A percentile compares a stretch with the other conserved stretches of the same genome.
phyloP scores from a whole-genome alignment of 2,329 filamentous ascomycete genomes.

The Penicillium italicum region DNA sequence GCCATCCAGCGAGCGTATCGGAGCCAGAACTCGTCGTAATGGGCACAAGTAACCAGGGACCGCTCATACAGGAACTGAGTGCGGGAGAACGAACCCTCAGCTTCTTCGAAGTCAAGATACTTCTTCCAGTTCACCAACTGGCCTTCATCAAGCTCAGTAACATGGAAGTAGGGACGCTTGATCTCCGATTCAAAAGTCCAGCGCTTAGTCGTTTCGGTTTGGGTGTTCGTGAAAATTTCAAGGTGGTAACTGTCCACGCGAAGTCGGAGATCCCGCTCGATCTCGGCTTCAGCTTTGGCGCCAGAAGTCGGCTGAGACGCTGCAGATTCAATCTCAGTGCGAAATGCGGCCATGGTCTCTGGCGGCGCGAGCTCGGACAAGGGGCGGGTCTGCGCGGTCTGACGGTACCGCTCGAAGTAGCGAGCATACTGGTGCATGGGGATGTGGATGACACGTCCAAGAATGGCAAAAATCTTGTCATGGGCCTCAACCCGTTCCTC shows the following conservation, averaged over 20 bases:
- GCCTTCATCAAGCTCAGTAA: slow-evolving; percentile 81
- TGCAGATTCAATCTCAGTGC: slow-evolving; percentile 63
- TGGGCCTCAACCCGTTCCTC: slow-evolving; percentile 84
- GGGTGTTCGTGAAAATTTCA: slow-evolving; percentile 74
- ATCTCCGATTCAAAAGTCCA: slow-evolving; percentile 95
- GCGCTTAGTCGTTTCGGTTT: slow-evolving; percentile 83
- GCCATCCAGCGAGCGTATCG: slow-evolving; percentile 96
- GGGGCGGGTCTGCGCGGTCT: slow-evolving; percentile 68
- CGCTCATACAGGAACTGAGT: slow-evolving; percentile 86
- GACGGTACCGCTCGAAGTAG: slow-evolving; percentile 88
- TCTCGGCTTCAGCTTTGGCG: slow-evolving; percentile 66
- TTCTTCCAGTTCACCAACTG: slow-evolving; percentile 91
- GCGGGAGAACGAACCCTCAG: slow-evolving; percentile 71
- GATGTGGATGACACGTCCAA: slow-evolving; percentile 78
- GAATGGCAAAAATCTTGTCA: slow-evolving; percentile 79
- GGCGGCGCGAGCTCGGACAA: slow-evolving; percentile 67
- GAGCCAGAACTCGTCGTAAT: slow-evolving; percentile 97
- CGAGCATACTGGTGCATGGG: slow-evolving; percentile 94
- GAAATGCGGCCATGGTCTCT: slow-evolving; percentile 65
- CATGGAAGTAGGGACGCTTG: slow-evolving; percentile 94
- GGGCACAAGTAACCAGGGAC: slow-evolving; percentile 84
- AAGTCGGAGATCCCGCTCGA: slow-evolving; percentile 75
- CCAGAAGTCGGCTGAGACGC: slow-evolving; percentile 42
- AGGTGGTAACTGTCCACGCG: slow-evolving; percentile 79
- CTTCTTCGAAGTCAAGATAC: slow-evolving; percentile 93